Percentiles rank a stretch among this genome's conserved stretches.
Conservation (phyloP, 176 grass and related monocot genomes). For the Urochloa ruziziensis region DNA sequence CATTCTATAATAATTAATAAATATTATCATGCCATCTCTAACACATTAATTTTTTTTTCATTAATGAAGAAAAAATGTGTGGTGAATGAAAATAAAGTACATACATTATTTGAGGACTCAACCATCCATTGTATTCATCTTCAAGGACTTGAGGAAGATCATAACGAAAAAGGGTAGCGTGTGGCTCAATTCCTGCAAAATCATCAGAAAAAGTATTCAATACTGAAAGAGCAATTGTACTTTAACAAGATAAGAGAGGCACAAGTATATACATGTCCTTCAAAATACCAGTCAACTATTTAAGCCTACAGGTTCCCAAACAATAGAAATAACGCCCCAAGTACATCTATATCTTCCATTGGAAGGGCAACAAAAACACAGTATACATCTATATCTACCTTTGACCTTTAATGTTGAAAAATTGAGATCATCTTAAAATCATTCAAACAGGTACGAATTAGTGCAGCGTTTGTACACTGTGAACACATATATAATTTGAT, state of each 20-base stretch:
- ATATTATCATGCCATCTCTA: neutral
- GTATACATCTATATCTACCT: neutral
- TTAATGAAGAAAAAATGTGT: neutral
- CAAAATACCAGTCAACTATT: neutral
- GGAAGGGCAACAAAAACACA: neutral
- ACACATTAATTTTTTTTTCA: neutral
- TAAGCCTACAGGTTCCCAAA: neutral
- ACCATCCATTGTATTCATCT: constrained; percentile 55
- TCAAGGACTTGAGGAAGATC: constrained; percentile 58
- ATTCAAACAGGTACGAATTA: neutral
- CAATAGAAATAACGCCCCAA: neutral
- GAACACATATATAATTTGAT: neutral
- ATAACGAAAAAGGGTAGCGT: constrained; percentile 42
- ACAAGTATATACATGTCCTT: neutral
- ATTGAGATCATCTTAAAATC: neutral
- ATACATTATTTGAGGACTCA: constrained; percentile 48
- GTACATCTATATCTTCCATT: neutral
- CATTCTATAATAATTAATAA: neutral
- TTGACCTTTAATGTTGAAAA: neutral
- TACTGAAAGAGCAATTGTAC: neutral
- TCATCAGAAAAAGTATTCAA: neutral
- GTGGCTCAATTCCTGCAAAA: constrained; percentile 44
- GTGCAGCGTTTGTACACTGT: neutral
- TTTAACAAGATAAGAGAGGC: neutral
- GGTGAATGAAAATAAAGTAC: neutral